These are phyloP conservation scores for Diplodia seriata DNA, from an alignment of 2,329 filamentous ascomycete species.

Conservation along the genomic window DNA sequence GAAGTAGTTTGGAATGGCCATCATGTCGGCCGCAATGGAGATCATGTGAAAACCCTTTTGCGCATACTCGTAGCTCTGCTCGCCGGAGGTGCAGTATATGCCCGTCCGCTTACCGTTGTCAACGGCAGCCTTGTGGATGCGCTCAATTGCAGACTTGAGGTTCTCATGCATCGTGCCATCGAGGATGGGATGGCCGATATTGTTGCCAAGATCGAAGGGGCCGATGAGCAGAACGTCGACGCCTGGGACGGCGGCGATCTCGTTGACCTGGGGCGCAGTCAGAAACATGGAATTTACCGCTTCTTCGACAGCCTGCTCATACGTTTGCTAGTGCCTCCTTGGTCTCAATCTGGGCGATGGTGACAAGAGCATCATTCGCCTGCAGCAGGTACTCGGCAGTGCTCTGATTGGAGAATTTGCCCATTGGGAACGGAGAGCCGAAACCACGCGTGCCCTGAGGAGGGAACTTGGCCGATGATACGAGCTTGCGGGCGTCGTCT, in stretches of 20 bases:
- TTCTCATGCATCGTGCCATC: slow-evolving; percentile 57
- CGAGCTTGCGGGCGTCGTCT: slow-evolving; percentile 60
- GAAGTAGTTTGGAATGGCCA: slow-evolving; percentile 53
- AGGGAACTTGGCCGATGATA: slow-evolving; percentile 63
- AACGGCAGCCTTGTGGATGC: slow-evolving; percentile 59
- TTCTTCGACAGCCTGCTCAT: not conserved
- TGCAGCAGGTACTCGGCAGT: slow-evolving; percentile 59
- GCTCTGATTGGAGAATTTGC: slow-evolving; percentile 52
- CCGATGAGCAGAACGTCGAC: slow-evolving; percentile 62
- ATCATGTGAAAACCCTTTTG: slow-evolving; percentile 62
- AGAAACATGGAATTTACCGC: not conserved
- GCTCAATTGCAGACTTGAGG: slow-evolving; percentile 59
- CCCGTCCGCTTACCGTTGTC: slow-evolving; percentile 61
- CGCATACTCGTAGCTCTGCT: slow-evolving; percentile 59
- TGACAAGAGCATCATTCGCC: slow-evolving; percentile 61
- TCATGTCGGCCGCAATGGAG: slow-evolving; percentile 51
- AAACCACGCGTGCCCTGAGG: slow-evolving; percentile 63
- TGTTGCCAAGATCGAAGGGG: slow-evolving; percentile 64
- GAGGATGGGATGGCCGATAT: slow-evolving; percentile 61
- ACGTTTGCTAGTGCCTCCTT: slow-evolving; percentile 48
- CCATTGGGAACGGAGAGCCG: slow-evolving; percentile 62
- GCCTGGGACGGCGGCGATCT: slow-evolving; percentile 60
- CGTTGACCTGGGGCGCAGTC: slow-evolving; percentile 47
- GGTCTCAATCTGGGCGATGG: slow-evolving; percentile 58
- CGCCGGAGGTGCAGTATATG: slow-evolving; percentile 62